Percentiles rank a stretch among this genome's conserved stretches.
Conservation (phyloP, 345 rosid genomes). For the Heritiera littoralis region DNA sequence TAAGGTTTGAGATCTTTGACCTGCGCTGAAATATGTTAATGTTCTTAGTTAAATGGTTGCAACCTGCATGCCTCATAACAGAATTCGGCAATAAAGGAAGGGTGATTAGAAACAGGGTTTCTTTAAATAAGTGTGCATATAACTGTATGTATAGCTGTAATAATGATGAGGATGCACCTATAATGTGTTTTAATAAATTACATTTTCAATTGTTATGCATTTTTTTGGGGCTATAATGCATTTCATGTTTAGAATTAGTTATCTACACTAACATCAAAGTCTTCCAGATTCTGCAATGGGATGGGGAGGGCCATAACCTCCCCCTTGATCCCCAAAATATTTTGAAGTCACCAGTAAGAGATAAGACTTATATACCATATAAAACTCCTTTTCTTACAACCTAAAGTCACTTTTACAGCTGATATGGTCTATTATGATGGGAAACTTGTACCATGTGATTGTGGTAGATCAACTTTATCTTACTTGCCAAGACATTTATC, state of each 20-base stretch:
- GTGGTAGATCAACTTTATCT: background rate
- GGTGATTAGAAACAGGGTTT: background rate
- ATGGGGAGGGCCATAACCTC: background rate
- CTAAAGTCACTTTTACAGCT: background rate
- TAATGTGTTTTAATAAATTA: background rate
- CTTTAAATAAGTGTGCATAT: conserved; percentile 14
- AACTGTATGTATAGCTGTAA: background rate
- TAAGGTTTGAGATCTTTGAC: conserved; percentile 88
- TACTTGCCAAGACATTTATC: background rate
- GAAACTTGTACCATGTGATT: background rate
- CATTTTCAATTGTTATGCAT: background rate
- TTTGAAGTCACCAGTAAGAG: background rate
- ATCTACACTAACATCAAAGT: background rate
- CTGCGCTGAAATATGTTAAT: conserved; percentile 51
- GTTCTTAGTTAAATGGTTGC: conserved; percentile 7
- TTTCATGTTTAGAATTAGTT: background rate
- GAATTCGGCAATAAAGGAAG: background rate
- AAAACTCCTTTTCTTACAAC: background rate
- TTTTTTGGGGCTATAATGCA: background rate
- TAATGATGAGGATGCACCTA: conserved; percentile 18
- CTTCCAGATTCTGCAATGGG: background rate
- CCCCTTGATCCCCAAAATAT: background rate
- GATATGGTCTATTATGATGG: background rate
- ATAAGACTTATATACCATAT: background rate
- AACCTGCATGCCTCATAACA: background rate